Percentiles rank a stretch among this genome's conserved stretches.
These are phyloP conservation scores for Saturnispora mendoncae DNA, from an alignment of 805 yeast genomes.

Conservation along the genomic window DNA sequence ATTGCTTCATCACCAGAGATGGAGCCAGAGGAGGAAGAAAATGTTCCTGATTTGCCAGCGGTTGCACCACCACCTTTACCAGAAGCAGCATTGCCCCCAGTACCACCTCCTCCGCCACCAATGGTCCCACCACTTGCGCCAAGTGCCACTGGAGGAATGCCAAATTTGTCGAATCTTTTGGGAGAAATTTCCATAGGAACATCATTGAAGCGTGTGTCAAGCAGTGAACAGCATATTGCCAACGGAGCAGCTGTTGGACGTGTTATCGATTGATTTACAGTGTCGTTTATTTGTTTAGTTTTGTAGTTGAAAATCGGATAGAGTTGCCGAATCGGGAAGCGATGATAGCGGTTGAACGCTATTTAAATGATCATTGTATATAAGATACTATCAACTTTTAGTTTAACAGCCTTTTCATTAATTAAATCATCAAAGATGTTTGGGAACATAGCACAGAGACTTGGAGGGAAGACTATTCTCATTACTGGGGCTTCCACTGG, in stretches of 20 bases:
- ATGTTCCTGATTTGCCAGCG: constrained; percentile 13
- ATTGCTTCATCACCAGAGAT: constrained; percentile 22
- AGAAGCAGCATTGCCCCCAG: constrained; percentile 28
- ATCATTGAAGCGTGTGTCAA: constrained; percentile 42
- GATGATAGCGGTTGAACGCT: neutral
- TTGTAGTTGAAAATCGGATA: constrained; percentile 8
- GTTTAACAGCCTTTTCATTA: no score
- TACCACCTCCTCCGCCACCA: constrained; percentile 30
- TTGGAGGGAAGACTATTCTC: constrained; percentile 68
- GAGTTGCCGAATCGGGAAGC: neutral
- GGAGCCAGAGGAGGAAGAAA: constrained; percentile 15
- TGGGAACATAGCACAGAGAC: constrained; percentile 61
- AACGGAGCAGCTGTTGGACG: constrained; percentile 42
- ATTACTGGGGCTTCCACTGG: constrained; percentile 98
- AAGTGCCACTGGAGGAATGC: constrained; percentile 24
- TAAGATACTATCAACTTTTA: no score
- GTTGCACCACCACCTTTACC: constrained; percentile 24
- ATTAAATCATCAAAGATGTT: constrained; percentile 18
- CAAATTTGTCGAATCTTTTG: constrained; percentile 34
- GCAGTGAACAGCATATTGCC: constrained; percentile 37
- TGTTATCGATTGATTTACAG: constrained; percentile 29
- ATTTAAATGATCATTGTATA: neutral
- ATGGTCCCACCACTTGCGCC: constrained; percentile 26
- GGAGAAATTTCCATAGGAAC: constrained; percentile 52
- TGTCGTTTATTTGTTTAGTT: neutral